Evolutionary conservation across 805 yeast species (phyloP).

Genomic region (Candida schatavii): DNA sequence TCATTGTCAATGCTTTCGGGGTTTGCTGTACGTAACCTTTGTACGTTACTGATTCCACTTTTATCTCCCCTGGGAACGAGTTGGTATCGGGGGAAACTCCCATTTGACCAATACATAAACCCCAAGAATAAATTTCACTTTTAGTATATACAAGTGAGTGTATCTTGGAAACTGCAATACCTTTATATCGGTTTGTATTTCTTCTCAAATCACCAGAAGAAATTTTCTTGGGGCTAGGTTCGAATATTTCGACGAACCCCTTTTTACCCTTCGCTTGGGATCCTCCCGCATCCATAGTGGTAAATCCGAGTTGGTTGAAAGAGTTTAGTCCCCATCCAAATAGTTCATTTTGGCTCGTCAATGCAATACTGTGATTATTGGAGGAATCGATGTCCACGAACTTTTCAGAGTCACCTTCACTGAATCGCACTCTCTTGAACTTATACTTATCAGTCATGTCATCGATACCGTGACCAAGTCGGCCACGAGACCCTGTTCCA

Average conservation of each 20-base stretch:
- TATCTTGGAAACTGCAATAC: slow-evolving; percentile 60
- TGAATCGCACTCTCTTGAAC: slow-evolving; percentile 41
- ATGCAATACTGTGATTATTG: slow-evolving; percentile 64
- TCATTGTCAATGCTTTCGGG: slow-evolving; percentile 42
- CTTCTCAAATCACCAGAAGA: slow-evolving; percentile 42
- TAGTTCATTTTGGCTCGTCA: slow-evolving; percentile 52
- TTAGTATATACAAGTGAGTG: slow-evolving; percentile 63
- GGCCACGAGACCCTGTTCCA: slow-evolving; percentile 69
- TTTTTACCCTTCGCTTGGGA: slow-evolving; percentile 11
- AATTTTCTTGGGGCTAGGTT: slow-evolving; percentile 39
- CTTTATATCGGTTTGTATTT: slow-evolving; percentile 27
- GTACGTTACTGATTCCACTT: slow-evolving; percentile 23
- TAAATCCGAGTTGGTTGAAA: slow-evolving; percentile 61
- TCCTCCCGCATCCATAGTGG: slow-evolving; percentile 5
- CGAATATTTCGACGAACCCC: slow-evolving; percentile 27
- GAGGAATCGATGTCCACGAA: slow-evolving; percentile 46
- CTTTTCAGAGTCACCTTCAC: slow-evolving; percentile 21
- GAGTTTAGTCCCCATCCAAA: slow-evolving; percentile 80
- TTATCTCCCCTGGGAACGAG: slow-evolving; percentile 19
- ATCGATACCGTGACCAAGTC: slow-evolving; percentile 57
- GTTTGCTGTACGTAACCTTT: slow-evolving; percentile 37
- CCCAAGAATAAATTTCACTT: slow-evolving; percentile 63
- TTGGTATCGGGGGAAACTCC: slow-evolving; percentile 40
- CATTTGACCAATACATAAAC: slow-evolving; percentile 79
- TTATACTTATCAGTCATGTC: slow-evolving; percentile 36